phyloP scores from a whole-genome alignment of 2,329 filamentous ascomycete genomes.

The Lachnum nothofagi region DNA sequence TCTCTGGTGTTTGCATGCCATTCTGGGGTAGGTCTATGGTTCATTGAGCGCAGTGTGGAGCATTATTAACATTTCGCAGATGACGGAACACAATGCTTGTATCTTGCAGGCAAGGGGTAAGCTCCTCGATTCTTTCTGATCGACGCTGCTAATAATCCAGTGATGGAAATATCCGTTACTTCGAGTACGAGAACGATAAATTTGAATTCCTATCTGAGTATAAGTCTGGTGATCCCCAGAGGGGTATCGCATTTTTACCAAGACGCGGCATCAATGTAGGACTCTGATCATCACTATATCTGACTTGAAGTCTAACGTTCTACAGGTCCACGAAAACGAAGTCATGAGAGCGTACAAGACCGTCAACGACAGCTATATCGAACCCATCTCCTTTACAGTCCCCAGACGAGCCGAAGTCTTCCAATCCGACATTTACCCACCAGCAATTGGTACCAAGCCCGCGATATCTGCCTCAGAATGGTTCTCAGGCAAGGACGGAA shows the following conservation, averaged over 20 bases:
- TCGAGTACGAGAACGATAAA: constrained; percentile 96
- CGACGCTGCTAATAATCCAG: constrained; percentile 39
- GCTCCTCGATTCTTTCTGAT: constrained; percentile 31
- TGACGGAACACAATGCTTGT: constrained; percentile 89
- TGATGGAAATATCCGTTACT: constrained; percentile 98
- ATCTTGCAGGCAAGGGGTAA: constrained; percentile 94
- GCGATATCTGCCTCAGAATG: constrained; percentile 77
- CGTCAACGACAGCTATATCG: constrained; percentile 87
- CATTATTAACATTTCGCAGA: constrained; percentile 42
- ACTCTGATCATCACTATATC: constrained; percentile 8
- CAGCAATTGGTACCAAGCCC: constrained; percentile 72
- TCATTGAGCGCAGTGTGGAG: constrained; percentile 18
- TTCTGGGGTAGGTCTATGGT: constrained; percentile 86
- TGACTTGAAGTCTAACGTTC: constrained; percentile 18
- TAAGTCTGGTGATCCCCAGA: constrained; percentile 92
- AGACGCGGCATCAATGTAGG: constrained; percentile 86
- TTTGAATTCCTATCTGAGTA: constrained; percentile 96
- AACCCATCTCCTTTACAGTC: constrained; percentile 96
- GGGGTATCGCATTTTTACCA: constrained; percentile 88
- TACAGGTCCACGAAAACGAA: constrained; percentile 85
- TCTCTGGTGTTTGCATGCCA: constrained; percentile 97
- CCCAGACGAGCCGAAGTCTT: constrained; percentile 89
- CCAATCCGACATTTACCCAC: constrained; percentile 95
- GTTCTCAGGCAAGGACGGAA: constrained; percentile 75
- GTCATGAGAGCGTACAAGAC: constrained; percentile 96